Evolutionary conservation across 352 stramenopile species (phyloP).

Genomic region (Phytopythium ostracodes): DNA sequence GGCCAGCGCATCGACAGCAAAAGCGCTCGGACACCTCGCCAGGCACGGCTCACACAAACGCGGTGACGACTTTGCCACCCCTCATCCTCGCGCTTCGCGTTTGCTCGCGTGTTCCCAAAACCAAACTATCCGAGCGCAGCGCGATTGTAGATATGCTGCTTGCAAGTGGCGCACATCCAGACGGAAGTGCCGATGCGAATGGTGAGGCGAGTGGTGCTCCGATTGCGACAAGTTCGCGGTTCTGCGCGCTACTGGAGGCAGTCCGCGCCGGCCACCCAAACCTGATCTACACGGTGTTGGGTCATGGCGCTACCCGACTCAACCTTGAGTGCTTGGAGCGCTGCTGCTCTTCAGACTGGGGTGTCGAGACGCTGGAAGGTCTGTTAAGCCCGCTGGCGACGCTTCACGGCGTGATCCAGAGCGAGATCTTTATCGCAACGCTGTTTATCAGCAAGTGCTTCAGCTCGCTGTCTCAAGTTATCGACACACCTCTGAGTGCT

Average conservation of each 20-base stretch:
- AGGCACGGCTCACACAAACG: background rate
- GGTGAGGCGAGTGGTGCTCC: background rate
- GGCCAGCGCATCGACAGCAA: background rate
- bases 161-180: constrained; percentile 15
- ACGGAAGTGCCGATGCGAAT: constrained; percentile 5
- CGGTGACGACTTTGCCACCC: constrained; percentile 7
- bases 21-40: background rate
- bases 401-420: background rate
- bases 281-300: constrained; percentile 20
- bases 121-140: constrained; percentile 2
- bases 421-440: background rate
- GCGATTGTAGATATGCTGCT: constrained; percentile 29
- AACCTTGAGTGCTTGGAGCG: constrained; percentile 7
- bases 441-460: constrained; percentile 12
- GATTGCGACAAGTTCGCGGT: background rate
- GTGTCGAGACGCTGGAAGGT: background rate
- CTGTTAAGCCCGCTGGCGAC: background rate
- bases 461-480: background rate
- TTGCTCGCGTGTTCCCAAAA: constrained; percentile 5
- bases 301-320: constrained; percentile 18
- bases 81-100: constrained; percentile 31
- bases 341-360: constrained; percentile 11
- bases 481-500: background rate
- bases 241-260: constrained; percentile 19
- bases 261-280: constrained; percentile 13